Base-by-base conservation (phyloP, 768 basidiomycete species). In the Hemileccinum impolitum region DNA sequence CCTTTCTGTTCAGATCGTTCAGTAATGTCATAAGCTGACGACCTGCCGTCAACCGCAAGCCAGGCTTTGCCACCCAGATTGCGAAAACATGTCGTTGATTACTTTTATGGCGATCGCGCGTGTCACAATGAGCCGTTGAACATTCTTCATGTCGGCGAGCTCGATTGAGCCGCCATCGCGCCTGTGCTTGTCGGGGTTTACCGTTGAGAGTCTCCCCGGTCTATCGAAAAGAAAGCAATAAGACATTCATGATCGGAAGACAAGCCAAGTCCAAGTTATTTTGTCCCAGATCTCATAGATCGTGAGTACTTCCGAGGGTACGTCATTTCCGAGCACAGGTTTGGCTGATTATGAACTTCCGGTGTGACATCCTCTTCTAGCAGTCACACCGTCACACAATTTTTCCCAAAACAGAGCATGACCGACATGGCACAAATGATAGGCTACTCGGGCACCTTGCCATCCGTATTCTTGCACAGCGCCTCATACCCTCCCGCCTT, bases 401-500 rank as follows among this genome's bases (percentile, higher is more conserved):
- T 10, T 52, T 35, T 14, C 59, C 59, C 18, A 38, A 63, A 51
- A 10, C 32, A 37, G 51, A 36, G 55, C 30, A 52, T 39, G 4
- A 45, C 51, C 53, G 49, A 44, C 23, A 36, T 21, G 13, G 30
- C 31, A 48, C 39, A 48, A 42, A 28, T 39, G 46, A 3, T n/a
- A 13, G 39, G 23, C 39, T 47, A 55, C 15, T 17, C 50, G 50
- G 56, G 4, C 21, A 58, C 26, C 17, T 12, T 8, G 2, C 26
- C 19, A 32, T 5, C 50, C 46, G 52, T 45, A 2, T 39, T 17
- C 39, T 26, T 47, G 26, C 50, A 46, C 42, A 75, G 54, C 54
- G 44, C 54, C 37, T 47, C 69, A 48, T 78, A 60, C 17, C 72
- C 72, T 12, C 81, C 78, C 30, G 82, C 80, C 61, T 77, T 80